Evolutionary conservation across 306 rosid genomes (phyloP).

Genomic region (Biancaea sappan): DNA sequence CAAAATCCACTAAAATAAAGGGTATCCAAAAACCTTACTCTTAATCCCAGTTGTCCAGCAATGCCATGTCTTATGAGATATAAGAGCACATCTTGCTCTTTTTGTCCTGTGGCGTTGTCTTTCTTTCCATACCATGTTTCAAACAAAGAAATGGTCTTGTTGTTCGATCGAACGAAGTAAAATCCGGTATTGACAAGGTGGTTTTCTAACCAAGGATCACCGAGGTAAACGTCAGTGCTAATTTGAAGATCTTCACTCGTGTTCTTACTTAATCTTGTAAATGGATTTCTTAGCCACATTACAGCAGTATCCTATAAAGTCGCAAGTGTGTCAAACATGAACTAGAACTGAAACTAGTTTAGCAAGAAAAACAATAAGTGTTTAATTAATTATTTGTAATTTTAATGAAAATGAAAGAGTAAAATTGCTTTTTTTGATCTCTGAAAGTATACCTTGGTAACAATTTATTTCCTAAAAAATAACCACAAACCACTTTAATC

Average conservation of each 20-base stretch:
- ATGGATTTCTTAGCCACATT: constrained; percentile 83
- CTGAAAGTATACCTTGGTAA: too few species aligned
- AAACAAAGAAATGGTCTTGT: constrained; percentile 62
- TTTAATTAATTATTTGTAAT: too few species aligned
- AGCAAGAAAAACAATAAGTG: not conserved
- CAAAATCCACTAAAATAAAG: constrained; percentile 85
- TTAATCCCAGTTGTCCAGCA: constrained; percentile 44
- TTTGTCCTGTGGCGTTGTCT: constrained; percentile 55
- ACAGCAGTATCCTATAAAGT: constrained; percentile 70
- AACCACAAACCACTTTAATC: too few species aligned
- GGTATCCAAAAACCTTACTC: constrained; percentile 71
- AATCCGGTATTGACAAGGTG: constrained; percentile 77
- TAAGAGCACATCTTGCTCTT: constrained; percentile 79
- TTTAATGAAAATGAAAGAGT: too few species aligned
- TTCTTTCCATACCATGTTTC: constrained; percentile 68
- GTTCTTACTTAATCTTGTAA: constrained; percentile 53
- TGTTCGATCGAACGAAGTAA: constrained; percentile 63
- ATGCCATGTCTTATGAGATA: constrained; percentile 48
- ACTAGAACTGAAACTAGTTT: not conserved
- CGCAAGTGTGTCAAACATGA: too few species aligned
- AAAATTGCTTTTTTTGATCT: too few species aligned
- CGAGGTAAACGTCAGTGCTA: constrained; percentile 51
- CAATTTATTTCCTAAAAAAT: too few species aligned
- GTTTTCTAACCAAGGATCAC: constrained; percentile 54
- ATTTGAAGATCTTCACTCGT: constrained; percentile 66